Percentiles rank a stretch among this genome's conserved stretches.
phyloP scores from a whole-genome alignment of 306 rosid genomes.

The Cicer arietinum region DNA sequence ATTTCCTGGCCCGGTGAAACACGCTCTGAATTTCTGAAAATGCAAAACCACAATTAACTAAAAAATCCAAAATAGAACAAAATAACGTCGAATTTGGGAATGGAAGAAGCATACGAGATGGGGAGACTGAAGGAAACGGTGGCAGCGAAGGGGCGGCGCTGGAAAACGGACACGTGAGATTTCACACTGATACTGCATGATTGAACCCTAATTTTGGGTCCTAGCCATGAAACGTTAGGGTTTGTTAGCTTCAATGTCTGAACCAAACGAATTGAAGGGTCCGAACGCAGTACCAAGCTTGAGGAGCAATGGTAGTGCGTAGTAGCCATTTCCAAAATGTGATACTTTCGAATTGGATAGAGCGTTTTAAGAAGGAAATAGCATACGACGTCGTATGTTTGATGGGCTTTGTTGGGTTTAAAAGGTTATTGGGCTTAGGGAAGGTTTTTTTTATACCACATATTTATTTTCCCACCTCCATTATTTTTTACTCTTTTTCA shows the following conservation, averaged over 20 bases:
- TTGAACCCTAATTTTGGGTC: constrained; percentile 48
- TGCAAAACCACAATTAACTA: constrained; percentile 51
- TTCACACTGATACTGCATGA: constrained; percentile 43
- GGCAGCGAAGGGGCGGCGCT: constrained; percentile 52
- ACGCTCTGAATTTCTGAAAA: constrained; percentile 62
- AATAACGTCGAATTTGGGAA: neutral
- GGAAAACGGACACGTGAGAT: constrained; percentile 37
- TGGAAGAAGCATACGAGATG: constrained; percentile 57
- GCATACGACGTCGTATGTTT: constrained; percentile 9
- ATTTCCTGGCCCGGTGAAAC: constrained; percentile 52
- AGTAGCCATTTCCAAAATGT: constrained; percentile 36
- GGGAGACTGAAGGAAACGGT: constrained; percentile 69
- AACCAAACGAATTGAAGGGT: constrained; percentile 22
- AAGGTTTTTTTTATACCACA: neutral
- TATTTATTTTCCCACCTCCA: neutral
- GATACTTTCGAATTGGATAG: constrained; percentile 15
- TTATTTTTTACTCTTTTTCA: too few relatives aligned
- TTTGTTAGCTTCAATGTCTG: constrained; percentile 27
- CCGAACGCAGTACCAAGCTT: constrained; percentile 36
- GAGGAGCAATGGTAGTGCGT: constrained; percentile 34
- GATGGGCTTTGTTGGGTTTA: neutral
- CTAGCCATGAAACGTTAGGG: constrained; percentile 54
- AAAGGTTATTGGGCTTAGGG: neutral
- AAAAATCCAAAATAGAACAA: constrained; percentile 47
- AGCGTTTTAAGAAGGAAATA: neutral